Percentiles rank a stretch among this genome's conserved stretches.
phyloP scores from a whole-genome alignment of 2,329 filamentous ascomycete genomes.

The Monosporascus sp. region DNA sequence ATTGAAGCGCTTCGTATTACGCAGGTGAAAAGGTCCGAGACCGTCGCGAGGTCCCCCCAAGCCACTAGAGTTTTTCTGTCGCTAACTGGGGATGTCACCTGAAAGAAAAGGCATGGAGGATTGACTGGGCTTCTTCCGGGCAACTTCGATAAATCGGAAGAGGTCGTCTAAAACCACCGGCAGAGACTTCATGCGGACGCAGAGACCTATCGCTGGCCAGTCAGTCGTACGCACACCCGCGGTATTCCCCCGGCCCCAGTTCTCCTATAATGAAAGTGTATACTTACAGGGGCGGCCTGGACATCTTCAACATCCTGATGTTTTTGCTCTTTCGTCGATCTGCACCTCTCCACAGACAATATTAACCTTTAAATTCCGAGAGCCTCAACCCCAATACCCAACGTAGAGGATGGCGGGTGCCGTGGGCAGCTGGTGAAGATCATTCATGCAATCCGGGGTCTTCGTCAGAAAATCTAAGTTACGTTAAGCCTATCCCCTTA shows the following conservation, averaged over 20 bases:
- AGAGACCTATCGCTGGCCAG: not conserved
- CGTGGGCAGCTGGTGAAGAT: not conserved
- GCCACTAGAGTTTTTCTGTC: not conserved
- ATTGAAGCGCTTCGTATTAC: slow-evolving; percentile 8
- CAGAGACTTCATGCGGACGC: not conserved
- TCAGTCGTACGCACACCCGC: not conserved
- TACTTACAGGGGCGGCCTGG: not conserved
- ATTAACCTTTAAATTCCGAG: not conserved
- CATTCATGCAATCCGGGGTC: not conserved
- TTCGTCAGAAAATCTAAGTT: not conserved
- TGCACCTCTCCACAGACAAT: not conserved
- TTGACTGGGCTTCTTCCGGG: not conserved
- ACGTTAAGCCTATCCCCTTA: not conserved
- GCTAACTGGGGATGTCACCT: not conserved
- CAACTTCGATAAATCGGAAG: not conserved
- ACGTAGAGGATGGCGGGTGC: not conserved
- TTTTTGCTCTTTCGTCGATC: not conserved
- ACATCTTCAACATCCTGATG: not conserved
- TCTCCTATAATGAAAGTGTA: not conserved
- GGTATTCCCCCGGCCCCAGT: not conserved
- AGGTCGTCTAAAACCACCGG: not conserved
- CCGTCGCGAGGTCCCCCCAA: not conserved
- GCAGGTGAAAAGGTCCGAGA: not conserved
- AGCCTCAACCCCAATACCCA: not conserved
- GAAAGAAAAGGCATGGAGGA: not conserved